Evolutionary conservation across 495 filamentous ascomycete species (phyloP).

Genomic region (Articulospora tetracladia): DNA sequence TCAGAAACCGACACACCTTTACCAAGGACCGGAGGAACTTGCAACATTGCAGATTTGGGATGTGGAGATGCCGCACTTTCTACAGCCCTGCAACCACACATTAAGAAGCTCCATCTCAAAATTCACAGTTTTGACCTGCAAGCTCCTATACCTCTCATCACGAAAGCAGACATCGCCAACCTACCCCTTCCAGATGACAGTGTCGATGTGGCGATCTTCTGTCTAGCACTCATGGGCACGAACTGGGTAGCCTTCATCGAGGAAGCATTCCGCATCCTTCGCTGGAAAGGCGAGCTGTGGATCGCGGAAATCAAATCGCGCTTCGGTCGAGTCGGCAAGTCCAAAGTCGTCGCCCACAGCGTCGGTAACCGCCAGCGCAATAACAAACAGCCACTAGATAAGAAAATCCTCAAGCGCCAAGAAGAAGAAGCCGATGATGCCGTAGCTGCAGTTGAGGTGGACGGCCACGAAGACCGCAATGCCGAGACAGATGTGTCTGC

Average conservation of each 20-base stretch:
- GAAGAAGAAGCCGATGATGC: constrained; percentile 41
- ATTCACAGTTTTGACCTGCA: constrained; percentile 61
- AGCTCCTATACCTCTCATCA: constrained; percentile 62
- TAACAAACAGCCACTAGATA: constrained; percentile 42
- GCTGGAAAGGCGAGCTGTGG: constrained; percentile 94
- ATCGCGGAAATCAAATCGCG: constrained; percentile 93
- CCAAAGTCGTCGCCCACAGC: constrained; percentile 52
- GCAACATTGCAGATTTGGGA: constrained; percentile 83
- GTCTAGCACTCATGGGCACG: constrained; percentile 95
- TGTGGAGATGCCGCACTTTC: constrained; percentile 77
- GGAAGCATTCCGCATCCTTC: constrained; percentile 85
- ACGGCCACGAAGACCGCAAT: constrained; percentile 42
- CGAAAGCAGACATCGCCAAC: constrained; percentile 80
- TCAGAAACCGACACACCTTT: constrained; percentile 30
- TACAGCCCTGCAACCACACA: constrained; percentile 40
- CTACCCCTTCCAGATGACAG: constrained; percentile 67
- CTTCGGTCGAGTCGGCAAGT: constrained; percentile 60
- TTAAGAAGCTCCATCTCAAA: constrained; percentile 61
- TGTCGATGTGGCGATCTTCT: constrained; percentile 87
- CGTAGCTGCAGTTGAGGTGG: constrained; percentile 48
- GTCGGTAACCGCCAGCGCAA: constrained; percentile 41
- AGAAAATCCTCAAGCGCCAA: constrained; percentile 51
- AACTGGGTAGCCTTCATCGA: constrained; percentile 96
- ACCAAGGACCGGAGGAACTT: constrained; percentile 51
- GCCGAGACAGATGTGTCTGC: constrained; percentile 82